phyloP scores from a whole-genome alignment of 441 rosid genomes.

The Arabidopsis lyrata region DNA sequence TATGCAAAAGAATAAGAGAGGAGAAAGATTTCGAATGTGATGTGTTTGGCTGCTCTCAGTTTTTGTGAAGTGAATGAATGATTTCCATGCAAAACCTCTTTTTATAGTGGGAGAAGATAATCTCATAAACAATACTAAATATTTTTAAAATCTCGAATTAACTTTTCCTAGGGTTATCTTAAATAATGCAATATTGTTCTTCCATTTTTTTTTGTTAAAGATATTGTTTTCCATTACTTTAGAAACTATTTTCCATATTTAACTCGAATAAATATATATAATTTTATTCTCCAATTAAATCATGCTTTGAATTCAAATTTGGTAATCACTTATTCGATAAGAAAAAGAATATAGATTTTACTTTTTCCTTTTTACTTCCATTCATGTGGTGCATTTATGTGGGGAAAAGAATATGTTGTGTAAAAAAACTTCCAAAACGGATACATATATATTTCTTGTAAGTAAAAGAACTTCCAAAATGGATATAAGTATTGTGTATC shows the following conservation, averaged over 20 bases:
- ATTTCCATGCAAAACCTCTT: background rate
- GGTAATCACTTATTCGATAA: background rate
- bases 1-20: background rate
- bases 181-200: background rate
- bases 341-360: background rate
- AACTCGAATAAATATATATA: background rate
- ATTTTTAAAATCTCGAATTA: background rate
- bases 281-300: background rate
- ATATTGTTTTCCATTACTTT: background rate
- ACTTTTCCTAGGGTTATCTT: background rate
- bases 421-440: too few relatives aligned
- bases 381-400: background rate
- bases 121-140: background rate
- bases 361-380: background rate
- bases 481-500: too few relatives aligned
- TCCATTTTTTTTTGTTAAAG: background rate
- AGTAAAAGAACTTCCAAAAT: background rate
- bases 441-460: too few relatives aligned
- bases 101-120: background rate
- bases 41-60: background rate
- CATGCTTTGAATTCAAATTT: background rate
- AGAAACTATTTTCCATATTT: background rate
- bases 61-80: background rate
- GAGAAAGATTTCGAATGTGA: background rate
- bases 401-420: background rate